A percentile compares a stretch with the other conserved stretches of the same genome.
Evolutionary conservation across 768 basidiomycete genomes (phyloP).

Genomic region (Plicaturopsis crispa): DNA sequence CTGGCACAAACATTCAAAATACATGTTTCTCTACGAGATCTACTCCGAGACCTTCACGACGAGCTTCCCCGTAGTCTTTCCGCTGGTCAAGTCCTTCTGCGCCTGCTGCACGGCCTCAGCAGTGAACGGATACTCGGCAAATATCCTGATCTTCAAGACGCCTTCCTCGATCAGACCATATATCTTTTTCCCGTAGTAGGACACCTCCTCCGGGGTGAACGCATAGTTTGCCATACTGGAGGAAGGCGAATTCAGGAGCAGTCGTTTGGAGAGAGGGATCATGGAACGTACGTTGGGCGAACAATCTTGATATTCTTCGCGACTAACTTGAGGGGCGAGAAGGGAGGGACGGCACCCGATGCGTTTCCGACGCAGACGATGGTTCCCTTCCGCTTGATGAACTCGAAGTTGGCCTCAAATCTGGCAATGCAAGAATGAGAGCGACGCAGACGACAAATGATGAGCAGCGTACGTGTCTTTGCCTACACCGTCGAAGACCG

Average conservation of each 20-base stretch:
- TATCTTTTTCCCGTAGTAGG: conserved; percentile 56
- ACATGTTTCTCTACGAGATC: too few relatives aligned
- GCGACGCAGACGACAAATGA: conserved; percentile 4
- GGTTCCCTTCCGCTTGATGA: conserved; percentile 82
- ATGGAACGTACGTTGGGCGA: conserved; percentile 58
- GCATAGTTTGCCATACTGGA: conserved; percentile 66
- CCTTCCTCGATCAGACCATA: conserved; percentile 56
- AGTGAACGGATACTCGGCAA: conserved; percentile 79
- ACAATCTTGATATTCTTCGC: conserved; percentile 78
- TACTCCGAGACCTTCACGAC: conserved; percentile 56
- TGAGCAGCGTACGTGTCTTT: conserved; percentile 72
- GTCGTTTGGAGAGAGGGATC: neutral
- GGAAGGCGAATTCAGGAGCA: conserved; percentile 1
- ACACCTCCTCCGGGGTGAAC: conserved; percentile 65
- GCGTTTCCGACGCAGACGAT: conserved; percentile 90
- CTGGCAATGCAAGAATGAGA: conserved; percentile 24
- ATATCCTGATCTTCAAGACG: conserved; percentile 56
- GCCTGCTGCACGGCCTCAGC: conserved; percentile 70
- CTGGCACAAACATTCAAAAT: too few relatives aligned
- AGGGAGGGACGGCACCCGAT: conserved; percentile 74
- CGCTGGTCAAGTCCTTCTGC: conserved; percentile 68
- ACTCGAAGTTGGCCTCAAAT: conserved; percentile 73
- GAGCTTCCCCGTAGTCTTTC: conserved; percentile 83
- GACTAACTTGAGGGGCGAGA: conserved; percentile 63
- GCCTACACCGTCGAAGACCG: conserved; percentile 92